Conservation (phyloP, 345 rosid species). For the Aquilaria malaccensis region DNA sequence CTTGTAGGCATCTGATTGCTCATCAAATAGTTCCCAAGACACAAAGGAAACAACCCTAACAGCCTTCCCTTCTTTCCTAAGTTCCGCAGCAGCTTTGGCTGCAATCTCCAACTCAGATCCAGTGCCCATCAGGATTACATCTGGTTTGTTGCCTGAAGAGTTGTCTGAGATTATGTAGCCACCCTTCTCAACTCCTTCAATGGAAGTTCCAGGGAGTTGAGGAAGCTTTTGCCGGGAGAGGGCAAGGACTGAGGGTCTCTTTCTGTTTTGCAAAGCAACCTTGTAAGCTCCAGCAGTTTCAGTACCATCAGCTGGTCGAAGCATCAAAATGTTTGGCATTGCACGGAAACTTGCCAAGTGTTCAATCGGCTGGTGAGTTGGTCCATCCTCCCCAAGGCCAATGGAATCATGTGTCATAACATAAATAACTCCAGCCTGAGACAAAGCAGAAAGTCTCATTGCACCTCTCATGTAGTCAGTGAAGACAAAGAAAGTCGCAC, state of each 20-base stretch:
- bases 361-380: slow-evolving; percentile 98
- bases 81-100: slow-evolving; percentile 66
- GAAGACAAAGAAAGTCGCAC: slow-evolving; percentile 99
- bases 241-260: slow-evolving; percentile 87
- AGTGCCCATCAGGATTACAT: slow-evolving; percentile 87
- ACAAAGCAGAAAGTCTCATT: slow-evolving; percentile 84
- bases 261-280: slow-evolving; percentile 67
- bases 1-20: slow-evolving; percentile 75
- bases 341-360: slow-evolving; percentile 99
- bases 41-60: slow-evolving; percentile 90
- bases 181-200: slow-evolving; percentile 88
- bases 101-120: slow-evolving; percentile 97
- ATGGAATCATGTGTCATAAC: slow-evolving; percentile 99
- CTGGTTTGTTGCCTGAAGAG: slow-evolving; percentile 84
- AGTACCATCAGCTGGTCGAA: slow-evolving; percentile 98
- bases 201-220: slow-evolving; percentile 77
- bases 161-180: slow-evolving; percentile 87
- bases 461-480: slow-evolving; percentile 99
- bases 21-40: slow-evolving; percentile 86
- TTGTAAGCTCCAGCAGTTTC: slow-evolving; percentile 97
- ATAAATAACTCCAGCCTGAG: slow-evolving; percentile 85
- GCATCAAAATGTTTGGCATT: slow-evolving; percentile 93
- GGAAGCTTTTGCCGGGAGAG: slow-evolving; percentile 93
- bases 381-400: slow-evolving; percentile 99
- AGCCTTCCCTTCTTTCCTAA: slow-evolving; percentile 86